Evolutionary conservation across 129 eudicot genomes (phyloP).

Genomic region (Arctium lappa): DNA sequence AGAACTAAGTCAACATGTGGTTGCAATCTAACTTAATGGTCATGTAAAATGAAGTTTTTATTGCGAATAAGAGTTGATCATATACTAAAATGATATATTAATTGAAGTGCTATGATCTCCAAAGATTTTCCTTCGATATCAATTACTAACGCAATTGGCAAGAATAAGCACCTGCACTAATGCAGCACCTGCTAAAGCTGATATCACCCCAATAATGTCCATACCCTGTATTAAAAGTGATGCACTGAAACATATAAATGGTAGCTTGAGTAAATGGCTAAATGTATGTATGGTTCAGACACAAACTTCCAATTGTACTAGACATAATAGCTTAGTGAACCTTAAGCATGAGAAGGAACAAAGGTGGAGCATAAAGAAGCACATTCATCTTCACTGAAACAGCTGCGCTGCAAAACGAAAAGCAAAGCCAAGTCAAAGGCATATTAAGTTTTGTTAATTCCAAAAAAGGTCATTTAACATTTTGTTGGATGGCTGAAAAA

Average conservation of each 20-base stretch:
- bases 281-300: background rate
- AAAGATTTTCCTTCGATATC: background rate
- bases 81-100: background rate
- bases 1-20: conserved; percentile 24
- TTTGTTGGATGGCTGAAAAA: background rate
- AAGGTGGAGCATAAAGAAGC: conserved; percentile 91
- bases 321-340: conserved; percentile 26
- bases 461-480: background rate
- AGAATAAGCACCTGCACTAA: conserved; percentile 75
- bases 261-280: conserved; percentile 20
- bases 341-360: conserved; percentile 84
- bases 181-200: conserved; percentile 87
- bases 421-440: conserved; percentile 5
- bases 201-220: conserved; percentile 63
- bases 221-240: conserved; percentile 59
- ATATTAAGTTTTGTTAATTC: background rate
- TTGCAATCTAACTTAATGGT: conserved; percentile 40
- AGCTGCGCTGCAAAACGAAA: conserved; percentile 68
- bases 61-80: background rate
- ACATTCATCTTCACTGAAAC: conserved; percentile 97
- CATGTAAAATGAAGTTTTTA: background rate
- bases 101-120: background rate
- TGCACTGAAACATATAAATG: conserved; percentile 13
- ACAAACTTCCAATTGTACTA: background rate
- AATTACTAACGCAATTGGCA: background rate